Base-by-base conservation (phyloP, 2,329 filamentous ascomycete species). In the Talaromyces sp. region DNA sequence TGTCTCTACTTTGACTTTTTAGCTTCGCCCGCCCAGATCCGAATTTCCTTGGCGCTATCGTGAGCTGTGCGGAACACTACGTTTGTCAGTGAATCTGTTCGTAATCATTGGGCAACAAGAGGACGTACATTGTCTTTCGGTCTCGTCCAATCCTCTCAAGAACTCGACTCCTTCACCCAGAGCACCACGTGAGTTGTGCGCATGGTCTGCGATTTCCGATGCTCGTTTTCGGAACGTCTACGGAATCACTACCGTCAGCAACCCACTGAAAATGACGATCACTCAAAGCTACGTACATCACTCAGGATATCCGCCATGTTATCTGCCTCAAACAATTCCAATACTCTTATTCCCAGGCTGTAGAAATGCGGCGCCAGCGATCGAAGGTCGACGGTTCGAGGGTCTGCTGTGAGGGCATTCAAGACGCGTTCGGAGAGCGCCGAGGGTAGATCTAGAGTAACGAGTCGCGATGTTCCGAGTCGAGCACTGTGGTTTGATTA, bases 291-390 rank as follows among this genome's bases (percentile, higher is more conserved):
- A 68, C 74, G 65, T 70, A 82, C 80, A 70, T 80, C 84, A 64
- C 86, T 84, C 70, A 94, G 76, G 22, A 95, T 87, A 68, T 91
- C 87, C 19, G 86, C 84, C 75, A 91, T 86, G 64, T 92, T 91
- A 64, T 97, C 88, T 76, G 97, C 93, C 65, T 97, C 93, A 68
- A 97, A 96, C 0, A 99, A 79, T 66, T 97, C 93, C 67, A 98
- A 82, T 78, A 97, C 93, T 61, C 92, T 86, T 52, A 91, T 89
- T 3, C 91, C 92, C 3, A 98, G 85, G 27, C 87, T 89, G 80
- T 97, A 98, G 72, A 97, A 97, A 77, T 97, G 90, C 41, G 90
- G 88, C 67, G 91, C 91, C 76, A 95, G 87, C 63, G 91, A 88
- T 59, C 94, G 87, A 49, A 99, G 78, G 64, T 96, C 89, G 1